phyloP scores from a whole-genome alignment of 108 stramenopile genomes.

The Nitzschia inconspicua region DNA sequence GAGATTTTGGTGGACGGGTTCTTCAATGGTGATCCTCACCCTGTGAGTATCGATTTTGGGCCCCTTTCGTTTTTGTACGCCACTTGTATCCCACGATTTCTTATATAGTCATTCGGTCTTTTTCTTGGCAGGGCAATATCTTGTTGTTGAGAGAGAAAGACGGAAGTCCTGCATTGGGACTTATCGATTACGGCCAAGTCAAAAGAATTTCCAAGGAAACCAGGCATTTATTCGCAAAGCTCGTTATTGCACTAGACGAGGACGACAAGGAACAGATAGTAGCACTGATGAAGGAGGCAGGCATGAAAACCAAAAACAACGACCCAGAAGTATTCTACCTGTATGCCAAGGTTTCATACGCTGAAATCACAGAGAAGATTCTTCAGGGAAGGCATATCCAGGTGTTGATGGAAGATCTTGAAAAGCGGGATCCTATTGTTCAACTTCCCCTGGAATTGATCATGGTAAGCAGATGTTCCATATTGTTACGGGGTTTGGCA shows the following conservation, averaged over 20 bases:
- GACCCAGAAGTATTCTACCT: slow-evolving; percentile 61
- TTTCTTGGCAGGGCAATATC: slow-evolving; percentile 31
- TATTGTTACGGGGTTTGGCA: slow-evolving; percentile 72
- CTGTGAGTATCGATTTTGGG: slow-evolving; percentile 15
- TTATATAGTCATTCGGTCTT: background rate
- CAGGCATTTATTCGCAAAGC: slow-evolving; percentile 59
- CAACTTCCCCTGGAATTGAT: slow-evolving; percentile 64
- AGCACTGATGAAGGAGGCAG: slow-evolving; percentile 59
- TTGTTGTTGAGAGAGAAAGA: slow-evolving; percentile 60
- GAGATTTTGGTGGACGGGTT: slow-evolving; percentile 69
- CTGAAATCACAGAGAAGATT: slow-evolving; percentile 61
- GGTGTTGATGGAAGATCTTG: slow-evolving; percentile 75
- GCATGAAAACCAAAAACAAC: slow-evolving; percentile 57
- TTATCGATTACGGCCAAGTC: slow-evolving; percentile 88
- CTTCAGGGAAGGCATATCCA: slow-evolving; percentile 79
- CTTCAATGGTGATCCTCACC: slow-evolving; percentile 77
- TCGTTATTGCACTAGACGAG: slow-evolving; percentile 73
- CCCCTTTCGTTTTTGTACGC: background rate
- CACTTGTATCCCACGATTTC: background rate
- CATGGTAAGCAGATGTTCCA: slow-evolving; percentile 58
- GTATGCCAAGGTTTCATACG: slow-evolving; percentile 72
- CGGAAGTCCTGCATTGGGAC: slow-evolving; percentile 64
- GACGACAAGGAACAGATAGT: slow-evolving; percentile 55
- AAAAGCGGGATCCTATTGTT: slow-evolving; percentile 63
- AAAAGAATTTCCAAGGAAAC: slow-evolving; percentile 61